Evolutionary conservation across 257 asterid genomes (phyloP), one percentile per base, ranked within the genome.

Genomic region (Lycium barbarum): DNA sequence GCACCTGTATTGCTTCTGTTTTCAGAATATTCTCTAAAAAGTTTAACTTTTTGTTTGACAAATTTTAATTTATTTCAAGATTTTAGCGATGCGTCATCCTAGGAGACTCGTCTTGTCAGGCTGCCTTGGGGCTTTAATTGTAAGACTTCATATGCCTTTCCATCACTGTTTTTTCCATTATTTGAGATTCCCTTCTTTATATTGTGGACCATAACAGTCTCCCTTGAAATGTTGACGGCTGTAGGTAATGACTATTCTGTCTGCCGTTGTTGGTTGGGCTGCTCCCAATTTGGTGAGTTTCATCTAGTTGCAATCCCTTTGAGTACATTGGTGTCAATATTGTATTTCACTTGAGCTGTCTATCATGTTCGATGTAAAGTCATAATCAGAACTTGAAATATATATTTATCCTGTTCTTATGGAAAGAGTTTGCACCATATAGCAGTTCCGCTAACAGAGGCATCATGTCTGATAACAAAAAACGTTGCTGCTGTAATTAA

Each of bases 11-110:
- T 43, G 58, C 26, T 26, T 66, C 14, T 45, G 62, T 47, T 26
- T 67, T 35, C 13, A 68, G 53, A 68, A 36, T 65, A 35, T 67
- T 66, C 36, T 55, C 68, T 67, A 38, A 47, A 26, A 45, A 14
- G 6, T 33, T 26, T 45, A 12, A 59, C 35, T 36, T 57, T 36
- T 40, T 43, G 8, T 76, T 15, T 61, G 62, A 73, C 83, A 73
- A 58, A 2, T 14, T 76, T 82, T 14, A 10, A 38, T 67, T 49
- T 55, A 17, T 83, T 65, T 84, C 81, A 84, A 96, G 99, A 95
- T 96, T 82, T 91, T 96, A 91, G 98, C 99, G 22, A 96, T 96
- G 98, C 98, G 98, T 40, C 95, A 96, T 87, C 99, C 99, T 15
- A 91, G 99, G 86, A 93, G 97, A 88, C 92, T 93, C 73, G 98